A percentile compares a stretch with the other conserved stretches of the same genome.
Conservation (phyloP, 2,329 filamentous ascomycete species). For the Tolypocladium ophioglossoides region DNA sequence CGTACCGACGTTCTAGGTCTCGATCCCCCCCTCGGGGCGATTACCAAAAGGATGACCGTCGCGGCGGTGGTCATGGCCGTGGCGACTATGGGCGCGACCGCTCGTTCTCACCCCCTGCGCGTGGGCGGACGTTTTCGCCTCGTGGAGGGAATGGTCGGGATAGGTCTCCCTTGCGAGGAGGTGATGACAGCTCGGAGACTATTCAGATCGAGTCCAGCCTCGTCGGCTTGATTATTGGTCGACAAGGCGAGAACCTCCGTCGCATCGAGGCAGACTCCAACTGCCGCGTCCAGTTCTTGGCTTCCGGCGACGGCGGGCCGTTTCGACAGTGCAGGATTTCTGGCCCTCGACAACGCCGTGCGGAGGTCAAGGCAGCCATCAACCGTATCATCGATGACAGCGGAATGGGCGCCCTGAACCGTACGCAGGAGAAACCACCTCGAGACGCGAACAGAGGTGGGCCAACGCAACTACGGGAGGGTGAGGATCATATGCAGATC, state of each 20-base stretch:
- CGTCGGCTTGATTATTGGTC: slow-evolving; percentile 82
- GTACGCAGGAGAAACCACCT: slow-evolving; percentile 26
- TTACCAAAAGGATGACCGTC: slow-evolving; percentile 73
- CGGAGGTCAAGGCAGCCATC: slow-evolving; percentile 73
- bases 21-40: slow-evolving; percentile 64
- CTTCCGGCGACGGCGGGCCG: slow-evolving; percentile 61
- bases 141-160: slow-evolving; percentile 42
- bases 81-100: slow-evolving; percentile 48
- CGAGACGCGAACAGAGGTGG: slow-evolving; percentile 27
- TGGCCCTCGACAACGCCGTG: slow-evolving; percentile 59
- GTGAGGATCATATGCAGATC: slow-evolving; percentile 80
- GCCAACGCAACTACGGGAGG: slow-evolving; percentile 53
- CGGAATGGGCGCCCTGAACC: slow-evolving; percentile 37
- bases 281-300: slow-evolving; percentile 81
- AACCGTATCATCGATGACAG: slow-evolving; percentile 80
- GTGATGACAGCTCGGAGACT: slow-evolving; percentile 65
- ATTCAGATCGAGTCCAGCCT: slow-evolving; percentile 80
- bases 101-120: slow-evolving; percentile 57
- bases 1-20: slow-evolving; percentile 58
- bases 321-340: slow-evolving; percentile 80
- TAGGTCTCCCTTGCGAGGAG: slow-evolving; percentile 44
- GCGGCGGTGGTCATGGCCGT: slow-evolving; percentile 44
- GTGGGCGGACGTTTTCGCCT: slow-evolving; percentile 50
- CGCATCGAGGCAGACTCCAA: slow-evolving; percentile 75
- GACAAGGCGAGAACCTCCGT: slow-evolving; percentile 79